Conservation (phyloP, 495 filamentous ascomycete genomes). For the Stereocaulon alpinum region DNA sequence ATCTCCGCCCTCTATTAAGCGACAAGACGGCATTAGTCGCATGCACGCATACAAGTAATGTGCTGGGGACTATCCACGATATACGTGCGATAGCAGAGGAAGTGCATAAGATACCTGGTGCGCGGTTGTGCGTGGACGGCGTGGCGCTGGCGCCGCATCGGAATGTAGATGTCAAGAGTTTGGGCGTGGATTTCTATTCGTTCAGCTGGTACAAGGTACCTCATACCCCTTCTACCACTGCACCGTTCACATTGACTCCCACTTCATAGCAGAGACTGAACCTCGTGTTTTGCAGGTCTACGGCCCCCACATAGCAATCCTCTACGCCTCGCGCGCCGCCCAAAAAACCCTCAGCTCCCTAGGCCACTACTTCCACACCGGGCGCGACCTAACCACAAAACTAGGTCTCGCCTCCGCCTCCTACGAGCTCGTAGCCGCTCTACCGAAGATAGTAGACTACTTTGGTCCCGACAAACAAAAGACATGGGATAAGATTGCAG, state of each 20-base stretch:
- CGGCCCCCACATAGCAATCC: constrained; percentile 57
- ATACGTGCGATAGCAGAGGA: constrained; percentile 43
- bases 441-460: constrained; percentile 48
- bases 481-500: constrained; percentile 43
- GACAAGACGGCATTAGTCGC: constrained; percentile 52
- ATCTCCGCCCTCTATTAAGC: constrained; percentile 45
- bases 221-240: too few species aligned
- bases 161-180: constrained; percentile 49
- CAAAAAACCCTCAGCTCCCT: constrained; percentile 42
- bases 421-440: constrained; percentile 54
- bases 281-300: too few species aligned
- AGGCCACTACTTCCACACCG: constrained; percentile 59
- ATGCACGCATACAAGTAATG: constrained; percentile 60
- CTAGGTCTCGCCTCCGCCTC: constrained; percentile 52
- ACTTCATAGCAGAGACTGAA: too few species aligned
- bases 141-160: constrained; percentile 65
- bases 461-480: constrained; percentile 30
- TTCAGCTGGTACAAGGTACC: constrained; percentile 60
- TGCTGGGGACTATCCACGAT: constrained; percentile 58
- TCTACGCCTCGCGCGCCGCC: constrained; percentile 47
- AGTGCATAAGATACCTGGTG: constrained; percentile 41
- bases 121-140: constrained; percentile 46
- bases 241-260: too few species aligned
- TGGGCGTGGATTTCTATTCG: constrained; percentile 65
- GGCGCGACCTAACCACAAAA: constrained; percentile 47